These are phyloP conservation scores for Cyberlindnera amylophila DNA, from an alignment of 805 yeast genomes.

Conservation along the genomic window DNA sequence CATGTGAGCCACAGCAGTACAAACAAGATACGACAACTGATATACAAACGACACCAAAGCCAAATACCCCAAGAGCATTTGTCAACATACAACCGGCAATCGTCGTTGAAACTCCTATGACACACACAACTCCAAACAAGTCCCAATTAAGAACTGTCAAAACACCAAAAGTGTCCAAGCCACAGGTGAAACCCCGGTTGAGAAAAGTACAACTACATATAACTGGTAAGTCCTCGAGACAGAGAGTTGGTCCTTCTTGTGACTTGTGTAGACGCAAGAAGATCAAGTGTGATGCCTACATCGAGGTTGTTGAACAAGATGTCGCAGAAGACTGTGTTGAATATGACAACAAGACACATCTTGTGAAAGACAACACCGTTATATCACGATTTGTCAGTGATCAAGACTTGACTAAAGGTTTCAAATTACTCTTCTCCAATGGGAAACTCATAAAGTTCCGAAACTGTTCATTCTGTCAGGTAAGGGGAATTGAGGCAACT, in stretches of 20 bases:
- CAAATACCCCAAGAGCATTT: no score
- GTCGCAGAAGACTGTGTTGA: not conserved
- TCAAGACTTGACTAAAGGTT: slow-evolving; percentile 8
- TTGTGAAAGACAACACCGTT: not conserved
- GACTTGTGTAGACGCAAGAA: slow-evolving; percentile 66
- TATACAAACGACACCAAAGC: no score
- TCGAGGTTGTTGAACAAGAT: slow-evolving; percentile 33
- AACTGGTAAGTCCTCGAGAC: slow-evolving; percentile 37
- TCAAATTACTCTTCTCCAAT: slow-evolving; percentile 14
- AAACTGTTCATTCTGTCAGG: slow-evolving; percentile 17
- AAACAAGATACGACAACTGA: no score
- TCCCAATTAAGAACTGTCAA: no score
- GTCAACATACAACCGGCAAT: no score
- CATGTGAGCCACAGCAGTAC: not conserved
- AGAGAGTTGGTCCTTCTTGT: slow-evolving; percentile 72
- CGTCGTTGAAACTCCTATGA: not conserved
- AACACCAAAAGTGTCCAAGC: no score
- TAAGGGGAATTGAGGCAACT: slow-evolving; percentile 8
- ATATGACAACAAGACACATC: not conserved
- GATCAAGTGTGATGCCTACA: slow-evolving; percentile 70
- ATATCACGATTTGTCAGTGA: slow-evolving; percentile 1
- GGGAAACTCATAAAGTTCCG: slow-evolving; percentile 20
- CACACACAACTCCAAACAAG: no score
- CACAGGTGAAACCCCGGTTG: not conserved
- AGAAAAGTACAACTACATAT: slow-evolving; percentile 10